Conservation (phyloP, 2,329 filamentous ascomycete species). For the Kalaharituber pfeilii region DNA sequence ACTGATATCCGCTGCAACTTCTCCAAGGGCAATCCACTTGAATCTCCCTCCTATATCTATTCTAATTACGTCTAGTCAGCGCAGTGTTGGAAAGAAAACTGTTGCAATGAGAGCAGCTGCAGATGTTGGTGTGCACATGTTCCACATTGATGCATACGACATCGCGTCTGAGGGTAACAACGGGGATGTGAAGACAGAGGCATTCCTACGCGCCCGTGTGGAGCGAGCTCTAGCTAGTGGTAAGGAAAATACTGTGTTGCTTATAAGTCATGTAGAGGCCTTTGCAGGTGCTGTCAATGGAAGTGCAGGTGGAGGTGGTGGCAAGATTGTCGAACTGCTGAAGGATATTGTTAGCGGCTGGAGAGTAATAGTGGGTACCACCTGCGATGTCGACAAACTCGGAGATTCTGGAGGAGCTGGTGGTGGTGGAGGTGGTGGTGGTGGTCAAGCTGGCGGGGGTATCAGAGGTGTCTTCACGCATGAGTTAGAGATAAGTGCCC, state of each 20-base stretch:
- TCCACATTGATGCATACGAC: conserved; percentile 79
- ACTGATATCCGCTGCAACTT: conserved; percentile 74
- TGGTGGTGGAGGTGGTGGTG: neutral
- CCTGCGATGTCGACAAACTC: conserved; percentile 86
- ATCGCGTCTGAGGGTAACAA: conserved; percentile 83
- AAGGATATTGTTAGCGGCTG: conserved; percentile 66
- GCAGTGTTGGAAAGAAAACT: conserved; percentile 81
- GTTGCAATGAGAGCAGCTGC: conserved; percentile 59
- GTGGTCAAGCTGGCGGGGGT: conserved; percentile 28
- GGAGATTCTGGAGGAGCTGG: conserved; percentile 40
- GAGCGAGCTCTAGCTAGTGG: conserved; percentile 83
- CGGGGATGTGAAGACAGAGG: conserved; percentile 87
- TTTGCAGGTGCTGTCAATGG: conserved; percentile 74
- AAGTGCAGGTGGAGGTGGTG: neutral
- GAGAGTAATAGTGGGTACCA: conserved; percentile 78
- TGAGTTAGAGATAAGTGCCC: conserved; percentile 82
- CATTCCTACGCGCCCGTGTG: conserved; percentile 68
- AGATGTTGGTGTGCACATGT: conserved; percentile 80
- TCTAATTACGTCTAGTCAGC: conserved; percentile 75
- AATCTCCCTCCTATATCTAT: conserved; percentile 78
- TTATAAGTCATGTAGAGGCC: conserved; percentile 82
- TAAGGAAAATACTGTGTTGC: conserved; percentile 58
- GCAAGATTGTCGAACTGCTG: conserved; percentile 45
- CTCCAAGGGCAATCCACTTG: conserved; percentile 66
- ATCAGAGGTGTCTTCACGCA: conserved; percentile 86